Conservation (phyloP, 2,329 filamentous ascomycete genomes). For the Dendryphion nanum region DNA sequence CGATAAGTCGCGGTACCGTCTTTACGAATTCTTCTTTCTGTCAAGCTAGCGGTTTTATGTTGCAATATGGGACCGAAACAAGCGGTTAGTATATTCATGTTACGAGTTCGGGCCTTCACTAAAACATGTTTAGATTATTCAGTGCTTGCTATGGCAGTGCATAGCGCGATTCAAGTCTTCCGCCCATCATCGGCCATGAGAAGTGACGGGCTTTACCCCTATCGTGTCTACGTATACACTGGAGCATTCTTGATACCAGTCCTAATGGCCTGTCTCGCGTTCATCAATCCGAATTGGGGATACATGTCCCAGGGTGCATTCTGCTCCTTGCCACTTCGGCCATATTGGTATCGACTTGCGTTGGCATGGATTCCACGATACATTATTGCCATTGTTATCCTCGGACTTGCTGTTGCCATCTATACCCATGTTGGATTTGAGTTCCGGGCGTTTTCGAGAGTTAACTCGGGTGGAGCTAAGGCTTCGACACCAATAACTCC, state of each 20-base stretch:
- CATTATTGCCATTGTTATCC: conserved; percentile 62
- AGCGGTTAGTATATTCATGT: conserved; percentile 49
- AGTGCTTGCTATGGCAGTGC: conserved; percentile 70
- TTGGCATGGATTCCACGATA: conserved; percentile 75
- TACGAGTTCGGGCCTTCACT: neutral
- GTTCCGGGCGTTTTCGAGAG: conserved; percentile 37
- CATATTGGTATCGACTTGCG: conserved; percentile 67
- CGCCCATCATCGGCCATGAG: conserved; percentile 48
- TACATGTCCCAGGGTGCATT: conserved; percentile 65
- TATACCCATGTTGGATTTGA: conserved; percentile 62
- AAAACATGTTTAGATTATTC: conserved; percentile 56
- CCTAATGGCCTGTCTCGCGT: conserved; percentile 62
- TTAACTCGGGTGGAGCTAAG: conserved; percentile 12
- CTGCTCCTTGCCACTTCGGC: conserved; percentile 67
- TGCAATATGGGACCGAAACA: conserved; percentile 65
- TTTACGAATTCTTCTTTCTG: conserved; percentile 58
- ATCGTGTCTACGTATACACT: conserved; percentile 59
- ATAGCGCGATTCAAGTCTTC: conserved; percentile 71
- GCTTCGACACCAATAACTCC: conserved; percentile 9
- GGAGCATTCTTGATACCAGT: conserved; percentile 59
- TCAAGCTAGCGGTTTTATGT: conserved; percentile 67
- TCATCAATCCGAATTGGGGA: conserved; percentile 53
- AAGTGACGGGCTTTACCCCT: conserved; percentile 66
- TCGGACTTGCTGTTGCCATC: conserved; percentile 66
- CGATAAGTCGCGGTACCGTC: conserved; percentile 54